phyloP scores from a whole-genome alignment of 2,329 filamentous ascomycete genomes.

The Penicillium sp. region DNA sequence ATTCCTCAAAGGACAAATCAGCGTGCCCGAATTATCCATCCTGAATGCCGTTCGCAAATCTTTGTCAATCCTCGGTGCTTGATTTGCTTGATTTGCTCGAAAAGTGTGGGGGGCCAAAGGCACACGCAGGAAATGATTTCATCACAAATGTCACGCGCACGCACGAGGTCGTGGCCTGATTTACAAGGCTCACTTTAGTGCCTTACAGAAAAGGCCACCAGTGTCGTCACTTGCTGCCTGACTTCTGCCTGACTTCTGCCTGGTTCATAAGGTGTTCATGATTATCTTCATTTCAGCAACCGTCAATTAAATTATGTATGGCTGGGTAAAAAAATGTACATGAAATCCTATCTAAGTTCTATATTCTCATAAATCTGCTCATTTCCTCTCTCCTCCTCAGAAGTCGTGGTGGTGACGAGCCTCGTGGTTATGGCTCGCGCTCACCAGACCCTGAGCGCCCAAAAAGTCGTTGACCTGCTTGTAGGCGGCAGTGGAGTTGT shows the following conservation, averaged over 20 bases:
- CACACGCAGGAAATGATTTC: neutral
- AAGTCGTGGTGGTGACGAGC: neutral
- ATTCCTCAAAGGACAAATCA: conserved; percentile 15
- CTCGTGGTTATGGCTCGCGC: neutral
- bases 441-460: neutral
- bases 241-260: neutral
- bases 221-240: neutral
- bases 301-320: neutral
- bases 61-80: neutral
- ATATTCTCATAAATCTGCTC: neutral
- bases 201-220: neutral
- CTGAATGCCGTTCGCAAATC: neutral
- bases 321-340: neutral
- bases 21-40: conserved; percentile 4
- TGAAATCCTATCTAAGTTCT: neutral
- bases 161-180: neutral
- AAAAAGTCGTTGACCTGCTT: conserved; percentile 18
- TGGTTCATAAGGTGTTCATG: neutral
- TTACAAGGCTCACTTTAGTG: neutral
- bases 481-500: conserved; percentile 29
- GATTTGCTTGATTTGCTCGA: conserved; percentile 8
- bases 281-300: neutral
- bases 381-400: neutral
- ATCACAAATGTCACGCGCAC: neutral
- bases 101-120: neutral